phyloP scores from a whole-genome alignment of 805 yeast genomes.

The Maudiozyma serrabonitensis region DNA sequence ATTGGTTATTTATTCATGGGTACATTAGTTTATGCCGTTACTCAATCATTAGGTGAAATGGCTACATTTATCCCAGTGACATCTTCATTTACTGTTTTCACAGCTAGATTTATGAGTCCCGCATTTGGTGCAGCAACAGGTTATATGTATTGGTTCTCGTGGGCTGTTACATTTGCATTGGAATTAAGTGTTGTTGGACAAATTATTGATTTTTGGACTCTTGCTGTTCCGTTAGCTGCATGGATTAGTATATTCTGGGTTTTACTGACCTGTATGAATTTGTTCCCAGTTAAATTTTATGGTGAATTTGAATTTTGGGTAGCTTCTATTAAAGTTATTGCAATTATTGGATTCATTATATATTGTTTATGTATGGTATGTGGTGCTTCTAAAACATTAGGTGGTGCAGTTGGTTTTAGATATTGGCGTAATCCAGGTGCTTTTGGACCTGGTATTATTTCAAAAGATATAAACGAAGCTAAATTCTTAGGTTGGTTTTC shows the following conservation, averaged over 20 bases:
- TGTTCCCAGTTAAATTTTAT: conserved; percentile 58
- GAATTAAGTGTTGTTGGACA: conserved; percentile 68
- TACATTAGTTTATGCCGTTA: conserved; percentile 51
- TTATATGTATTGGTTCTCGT: conserved; percentile 67
- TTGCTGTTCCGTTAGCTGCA: conserved; percentile 57
- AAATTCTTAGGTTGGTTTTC: conserved; percentile 62
- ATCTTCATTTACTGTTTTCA: conserved; percentile 58
- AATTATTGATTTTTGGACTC: conserved; percentile 55
- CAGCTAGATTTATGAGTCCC: conserved; percentile 59
- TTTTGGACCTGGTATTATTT: conserved; percentile 57
- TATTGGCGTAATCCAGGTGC: conserved; percentile 77
- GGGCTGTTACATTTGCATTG: conserved; percentile 69
- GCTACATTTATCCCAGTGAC: conserved; percentile 66
- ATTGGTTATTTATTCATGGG: conserved; percentile 62
- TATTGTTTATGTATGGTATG: conserved; percentile 64
- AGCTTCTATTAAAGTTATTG: conserved; percentile 55
- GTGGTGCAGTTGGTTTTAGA: conserved; percentile 68
- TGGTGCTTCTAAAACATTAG: conserved; percentile 47
- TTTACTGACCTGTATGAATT: conserved; percentile 41
- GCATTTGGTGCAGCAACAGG: conserved; percentile 66
- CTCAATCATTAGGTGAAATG: conserved; percentile 73
- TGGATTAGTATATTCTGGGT: conserved; percentile 65
- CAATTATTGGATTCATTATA: conserved; percentile 61
- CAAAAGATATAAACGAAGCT: conserved; percentile 39
- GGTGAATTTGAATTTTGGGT: conserved; percentile 76